Evolutionary conservation across 2,329 filamentous ascomycete genomes (phyloP), one percentile per base, ranked within the genome.

Genomic region (Neofusicoccum sp.): DNA sequence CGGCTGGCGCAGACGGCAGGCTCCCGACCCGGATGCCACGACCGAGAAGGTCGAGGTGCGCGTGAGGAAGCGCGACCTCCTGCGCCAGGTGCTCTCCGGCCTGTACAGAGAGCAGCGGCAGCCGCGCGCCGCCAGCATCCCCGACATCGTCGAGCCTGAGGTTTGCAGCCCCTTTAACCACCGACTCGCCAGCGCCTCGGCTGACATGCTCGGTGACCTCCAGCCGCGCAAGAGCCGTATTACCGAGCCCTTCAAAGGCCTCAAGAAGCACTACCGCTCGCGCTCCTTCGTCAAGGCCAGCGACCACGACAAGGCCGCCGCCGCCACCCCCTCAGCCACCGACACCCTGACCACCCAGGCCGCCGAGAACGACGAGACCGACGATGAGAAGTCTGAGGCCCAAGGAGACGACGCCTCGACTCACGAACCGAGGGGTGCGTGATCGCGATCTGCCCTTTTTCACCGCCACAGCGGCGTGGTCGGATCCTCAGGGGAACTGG

Each of bases 41-140:
- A 11, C 38, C 11, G 31, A 41, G 26, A 47, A 49, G 45, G 45
- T 36, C 31, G 58, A 54, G 30, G 48, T 41, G 47, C 58, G 58
- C 40, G 26, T 44, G 36, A 60, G 58, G 33, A 60, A 60, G 58
- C 58, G 58, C 58, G 58, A 60, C 58, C 41, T 53, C 30, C 31
- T 60, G 47, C 58, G 58, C 58, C 58, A 60, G 30, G 38, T 60
- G 20, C 34, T 60, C 31, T 44, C 58, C 12, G 24, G 28, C 38
- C 31, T 53, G n/a, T 34, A 12, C 33, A 49, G 30, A 43, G 57
- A 60, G 4, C 24, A 31, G 38, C 45, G 47, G 57, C 57, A 60
- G 57, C 44, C 38, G 36, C 57, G 57, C 34, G 47, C 44, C 12
- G 30, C 57, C 45, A 49, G 44, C 45, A 51, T 41, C 45, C 57